Base-by-base conservation (phyloP, 2,329 filamentous ascomycete genomes). In the Mycogone perniciosa region DNA sequence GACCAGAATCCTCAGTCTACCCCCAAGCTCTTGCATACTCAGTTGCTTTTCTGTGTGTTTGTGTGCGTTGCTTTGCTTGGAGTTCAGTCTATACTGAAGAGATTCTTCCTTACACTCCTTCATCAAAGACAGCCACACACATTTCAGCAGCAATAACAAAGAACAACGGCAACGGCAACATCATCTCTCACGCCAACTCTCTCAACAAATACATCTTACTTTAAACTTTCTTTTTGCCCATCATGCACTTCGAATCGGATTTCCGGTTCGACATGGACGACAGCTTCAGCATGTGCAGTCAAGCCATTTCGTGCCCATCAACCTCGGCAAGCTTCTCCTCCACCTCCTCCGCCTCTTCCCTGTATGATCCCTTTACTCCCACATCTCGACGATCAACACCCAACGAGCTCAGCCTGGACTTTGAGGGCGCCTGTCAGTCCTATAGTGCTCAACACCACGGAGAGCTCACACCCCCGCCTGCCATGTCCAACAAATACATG, bases 341-440 rank as follows among this genome's bases (percentile, higher is more conserved):
- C 7, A 63, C 66, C 31, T 70, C 68, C 4, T 69, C 69, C 7
- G 62, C 66, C 31, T 70, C 68, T 30, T 71, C 69, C 31, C 57
- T 61, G 46, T 74, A 71, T 64, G 71, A 71, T 38, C 66, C 71
- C 29, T 74, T 69, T 53, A 75, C 72, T 38, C 72, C 73, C 41
- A 68, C 64, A 31, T 74, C 73, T 50, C 65, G 70, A 60, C 68
- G 71, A 50, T 74, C 72, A 41, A 71, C 71, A 13, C 71, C 72
- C 7, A 64, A 70, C 55, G 64, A 67, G 49, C 61, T 67, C 35
- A 59, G 58, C 46, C 58, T 73, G 54, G 67, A 70, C 41, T 71
- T 70, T 55, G 66, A 72, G 13, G 61, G 59, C n/a, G 55, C 59
- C 48, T 69, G 63, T 44, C 58, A 54, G 46, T 55, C 57, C 4